Evolutionary conservation across 345 rosid species (phyloP).

Genomic region (Hibiscus trionum): DNA sequence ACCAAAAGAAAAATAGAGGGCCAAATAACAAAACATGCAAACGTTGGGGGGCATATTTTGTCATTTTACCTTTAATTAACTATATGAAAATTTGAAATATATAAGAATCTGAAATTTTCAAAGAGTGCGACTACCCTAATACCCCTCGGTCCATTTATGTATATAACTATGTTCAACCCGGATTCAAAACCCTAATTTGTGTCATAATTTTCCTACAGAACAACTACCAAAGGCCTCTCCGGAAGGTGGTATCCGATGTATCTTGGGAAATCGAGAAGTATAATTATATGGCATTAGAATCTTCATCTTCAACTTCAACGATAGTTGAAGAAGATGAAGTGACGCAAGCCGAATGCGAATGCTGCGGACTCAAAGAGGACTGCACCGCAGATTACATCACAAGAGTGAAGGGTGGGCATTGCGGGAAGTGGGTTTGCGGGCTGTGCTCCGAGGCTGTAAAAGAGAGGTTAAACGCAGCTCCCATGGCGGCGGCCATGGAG

Average conservation of each 20-base stretch:
- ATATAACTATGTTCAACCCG: not conserved
- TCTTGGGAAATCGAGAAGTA: slow-evolving; percentile 19
- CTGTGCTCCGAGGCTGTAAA: slow-evolving; percentile 46
- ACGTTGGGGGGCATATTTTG: too few relatives aligned
- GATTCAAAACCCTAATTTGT: not conserved
- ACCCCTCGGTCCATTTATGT: too few relatives aligned
- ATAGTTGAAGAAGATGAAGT: slow-evolving; percentile 13
- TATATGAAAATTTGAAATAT: too few relatives aligned
- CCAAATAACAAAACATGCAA: too few relatives aligned
- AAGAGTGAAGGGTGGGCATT: slow-evolving; percentile 20
- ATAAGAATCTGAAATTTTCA: too few relatives aligned
- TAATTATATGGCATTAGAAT: slow-evolving; percentile 3
- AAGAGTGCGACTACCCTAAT: too few relatives aligned
- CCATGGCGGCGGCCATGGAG: slow-evolving; percentile 13
- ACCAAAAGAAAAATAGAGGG: too few relatives aligned
- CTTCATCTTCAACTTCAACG: not conserved
- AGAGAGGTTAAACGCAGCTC: slow-evolving; percentile 20
- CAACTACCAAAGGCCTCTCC: slow-evolving; percentile 25
- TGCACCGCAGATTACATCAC: slow-evolving; percentile 33
- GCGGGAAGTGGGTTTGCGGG: slow-evolving; percentile 47
- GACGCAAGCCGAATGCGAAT: slow-evolving; percentile 35
- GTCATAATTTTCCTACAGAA: not conserved
- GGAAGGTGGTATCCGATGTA: slow-evolving; percentile 29
- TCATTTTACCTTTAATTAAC: too few relatives aligned
- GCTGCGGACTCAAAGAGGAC: slow-evolving; percentile 45